Evolutionary conservation across 1,284 basidiomycete species (phyloP), one percentile per base, ranked within the genome.

Genomic region (Phellinidium pouzarii): DNA sequence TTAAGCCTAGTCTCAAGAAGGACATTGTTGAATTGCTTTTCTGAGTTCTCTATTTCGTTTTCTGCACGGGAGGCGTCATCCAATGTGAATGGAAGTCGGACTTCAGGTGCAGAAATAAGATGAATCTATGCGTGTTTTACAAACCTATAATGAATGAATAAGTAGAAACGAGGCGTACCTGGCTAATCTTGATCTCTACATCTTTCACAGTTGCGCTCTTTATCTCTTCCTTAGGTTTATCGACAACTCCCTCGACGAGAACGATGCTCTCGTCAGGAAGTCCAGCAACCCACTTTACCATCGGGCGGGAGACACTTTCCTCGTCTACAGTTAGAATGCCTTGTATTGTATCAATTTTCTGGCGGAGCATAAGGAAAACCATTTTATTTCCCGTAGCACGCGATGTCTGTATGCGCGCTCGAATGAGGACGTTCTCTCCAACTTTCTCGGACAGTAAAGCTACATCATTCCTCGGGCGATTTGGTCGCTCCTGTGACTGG

Each of bases 341-440:
- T 69, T 99, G 96, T 3, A 99, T 84, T 1, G 94, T 91, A 65
- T 91, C 79, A 36, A 80, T 85, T 61, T 91, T 82, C 68, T 99
- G 94, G 54, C 96, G 88, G 57, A 99, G 78, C 63, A 85, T 86
- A 54, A 99, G 73, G 72, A 99, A 99, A 50, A 91, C 90, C 80
- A 98, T 93, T 74, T 95, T 99, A 72, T 75, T 81, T 67, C 90
- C 90, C 68, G 94, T 91, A 1, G 91, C 87, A 60, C 96, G 85
- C 42, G 87, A 88, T 31, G 90, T 95, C 67, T 97, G 93, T 40
- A 99, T 79, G 58, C 95, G 84, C 17, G 94, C 94, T 61, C 94
- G 87, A 60, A 99, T 74, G 55, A 91, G 70, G 55, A 98, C 87
- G 12, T 75, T 78, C 66, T 95, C 75, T n/a, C 87, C 78, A 56